A percentile compares a stretch with the other conserved stretches of the same genome.
Evolutionary conservation across 768 basidiomycete genomes (phyloP).

Genomic region (Galerina marginata): DNA sequence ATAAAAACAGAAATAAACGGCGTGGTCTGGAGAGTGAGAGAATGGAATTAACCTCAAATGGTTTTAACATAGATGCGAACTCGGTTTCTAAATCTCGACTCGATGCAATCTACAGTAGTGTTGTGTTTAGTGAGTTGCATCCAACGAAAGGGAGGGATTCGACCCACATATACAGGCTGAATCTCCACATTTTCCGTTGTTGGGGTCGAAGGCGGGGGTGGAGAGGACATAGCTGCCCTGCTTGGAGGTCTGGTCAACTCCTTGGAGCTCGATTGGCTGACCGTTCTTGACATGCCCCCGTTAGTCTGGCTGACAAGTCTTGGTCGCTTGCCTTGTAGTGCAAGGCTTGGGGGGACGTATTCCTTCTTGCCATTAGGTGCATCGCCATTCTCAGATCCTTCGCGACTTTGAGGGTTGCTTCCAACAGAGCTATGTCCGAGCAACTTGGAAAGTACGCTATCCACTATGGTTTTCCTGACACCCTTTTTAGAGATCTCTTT

Average conservation of each 20-base stretch:
- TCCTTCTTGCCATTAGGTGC: conserved; percentile 49
- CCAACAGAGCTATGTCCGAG: conserved; percentile 50
- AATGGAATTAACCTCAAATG: conserved; percentile 72
- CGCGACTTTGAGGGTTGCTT: conserved; percentile 52
- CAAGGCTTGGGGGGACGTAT: conserved; percentile 79
- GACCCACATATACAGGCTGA: conserved; percentile 71
- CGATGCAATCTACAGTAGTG: conserved; percentile 73
- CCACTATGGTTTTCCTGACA: conserved; percentile 87
- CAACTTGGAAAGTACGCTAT: conserved; percentile 74
- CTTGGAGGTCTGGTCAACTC: conserved; percentile 63
- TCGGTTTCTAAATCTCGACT: conserved; percentile 84
- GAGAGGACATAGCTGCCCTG: conserved; percentile 56
- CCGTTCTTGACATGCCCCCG: conserved; percentile 45
- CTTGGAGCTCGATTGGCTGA: conserved; percentile 54
- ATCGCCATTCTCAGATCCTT: conserved; percentile 68
- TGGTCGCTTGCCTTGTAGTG: conserved; percentile 60
- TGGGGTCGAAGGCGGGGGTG: conserved; percentile 43
- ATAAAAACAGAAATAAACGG: neutral
- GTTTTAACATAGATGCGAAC: conserved; percentile 76
- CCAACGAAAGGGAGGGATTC: neutral
- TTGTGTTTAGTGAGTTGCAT: neutral
- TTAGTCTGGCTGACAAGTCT: conserved; percentile 39
- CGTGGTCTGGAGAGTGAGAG: neutral
- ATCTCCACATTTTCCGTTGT: conserved; percentile 53
- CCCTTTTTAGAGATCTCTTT: conserved; percentile 86